Percentiles rank a stretch among this genome's conserved stretches.
phyloP scores from a whole-genome alignment of 176 grass and related monocot genomes.

The Musa schizocarpa region DNA sequence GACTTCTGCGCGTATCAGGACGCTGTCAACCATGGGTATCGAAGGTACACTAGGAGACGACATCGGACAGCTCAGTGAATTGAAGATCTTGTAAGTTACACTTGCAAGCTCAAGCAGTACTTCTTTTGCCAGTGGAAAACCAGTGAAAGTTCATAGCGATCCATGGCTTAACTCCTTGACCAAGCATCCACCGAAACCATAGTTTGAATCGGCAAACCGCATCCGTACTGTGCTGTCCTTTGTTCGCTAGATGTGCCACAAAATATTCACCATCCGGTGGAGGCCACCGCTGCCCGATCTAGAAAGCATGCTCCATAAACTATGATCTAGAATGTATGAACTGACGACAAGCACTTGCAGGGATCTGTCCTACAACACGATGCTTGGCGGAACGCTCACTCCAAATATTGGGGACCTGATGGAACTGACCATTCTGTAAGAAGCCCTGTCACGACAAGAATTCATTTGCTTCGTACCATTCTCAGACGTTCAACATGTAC shows the following conservation, averaged over 20 bases:
- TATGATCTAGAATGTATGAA: not conserved
- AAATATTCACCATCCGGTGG: no score
- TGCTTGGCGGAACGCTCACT: conserved; percentile 45
- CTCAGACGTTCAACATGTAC: not conserved
- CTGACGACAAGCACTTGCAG: conserved; percentile 21
- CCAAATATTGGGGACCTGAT: conserved; percentile 59
- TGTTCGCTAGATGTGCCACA: no score
- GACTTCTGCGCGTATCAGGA: conserved; percentile 38
- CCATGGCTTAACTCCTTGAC: not conserved
- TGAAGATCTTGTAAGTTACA: conserved; percentile 60
- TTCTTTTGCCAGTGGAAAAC: not conserved
- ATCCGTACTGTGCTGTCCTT: no score
- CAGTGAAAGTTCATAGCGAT: not conserved
- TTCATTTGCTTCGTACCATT: not conserved
- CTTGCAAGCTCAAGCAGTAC: not conserved
- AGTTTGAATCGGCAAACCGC: no score
- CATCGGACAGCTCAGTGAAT: conserved; percentile 56
- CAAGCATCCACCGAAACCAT: no score
- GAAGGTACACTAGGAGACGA: conserved; percentile 51
- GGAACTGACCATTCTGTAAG: conserved; percentile 78
- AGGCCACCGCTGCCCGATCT: no score
- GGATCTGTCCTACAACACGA: conserved; percentile 69
- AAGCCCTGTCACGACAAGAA: not conserved
- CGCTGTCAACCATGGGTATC: conserved; percentile 77
- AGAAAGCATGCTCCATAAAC: not conserved